A percentile compares a stretch with the other conserved stretches of the same genome.
These are phyloP conservation scores for Amanita subjunquillea DNA, from an alignment of 768 basidiomycete species.

Conservation along the genomic window DNA sequence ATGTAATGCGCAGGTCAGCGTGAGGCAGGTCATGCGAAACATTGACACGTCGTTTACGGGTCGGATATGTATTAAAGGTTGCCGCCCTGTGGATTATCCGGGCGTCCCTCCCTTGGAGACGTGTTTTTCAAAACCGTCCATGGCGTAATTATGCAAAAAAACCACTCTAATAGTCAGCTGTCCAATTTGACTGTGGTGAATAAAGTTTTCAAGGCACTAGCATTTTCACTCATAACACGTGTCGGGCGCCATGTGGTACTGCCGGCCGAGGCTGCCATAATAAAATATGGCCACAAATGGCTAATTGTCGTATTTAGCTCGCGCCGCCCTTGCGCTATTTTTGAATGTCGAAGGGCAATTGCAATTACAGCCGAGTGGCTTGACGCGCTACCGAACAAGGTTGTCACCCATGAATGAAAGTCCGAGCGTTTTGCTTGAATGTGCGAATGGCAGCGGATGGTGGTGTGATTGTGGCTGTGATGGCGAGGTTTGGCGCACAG, in stretches of 20 bases:
- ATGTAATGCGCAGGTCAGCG: background rate
- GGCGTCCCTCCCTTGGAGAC: background rate
- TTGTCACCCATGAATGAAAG: background rate
- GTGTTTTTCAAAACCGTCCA: background rate
- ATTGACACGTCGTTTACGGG: background rate
- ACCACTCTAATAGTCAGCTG: background rate
- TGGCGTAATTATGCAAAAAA: background rate
- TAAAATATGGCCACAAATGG: background rate
- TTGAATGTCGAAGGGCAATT: background rate
- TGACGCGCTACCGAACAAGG: too few species aligned
- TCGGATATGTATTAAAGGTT: background rate
- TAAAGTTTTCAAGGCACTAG: conserved; percentile 3
- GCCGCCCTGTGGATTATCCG: background rate
- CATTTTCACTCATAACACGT: background rate
- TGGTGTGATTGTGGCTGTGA: conserved; percentile 1
- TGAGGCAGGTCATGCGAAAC: background rate
- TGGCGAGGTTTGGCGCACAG: background rate
- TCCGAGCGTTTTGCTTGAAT: too few species aligned
- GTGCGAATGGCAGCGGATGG: background rate
- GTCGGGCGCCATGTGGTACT: background rate
- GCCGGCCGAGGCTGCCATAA: background rate
- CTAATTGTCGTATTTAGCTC: background rate
- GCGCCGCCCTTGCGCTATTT: background rate
- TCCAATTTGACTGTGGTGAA: background rate
- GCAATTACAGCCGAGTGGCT: background rate